Evolutionary conservation across 2,329 filamentous ascomycete genomes (phyloP).

Genomic region (Neodidymelliopsis sp.): DNA sequence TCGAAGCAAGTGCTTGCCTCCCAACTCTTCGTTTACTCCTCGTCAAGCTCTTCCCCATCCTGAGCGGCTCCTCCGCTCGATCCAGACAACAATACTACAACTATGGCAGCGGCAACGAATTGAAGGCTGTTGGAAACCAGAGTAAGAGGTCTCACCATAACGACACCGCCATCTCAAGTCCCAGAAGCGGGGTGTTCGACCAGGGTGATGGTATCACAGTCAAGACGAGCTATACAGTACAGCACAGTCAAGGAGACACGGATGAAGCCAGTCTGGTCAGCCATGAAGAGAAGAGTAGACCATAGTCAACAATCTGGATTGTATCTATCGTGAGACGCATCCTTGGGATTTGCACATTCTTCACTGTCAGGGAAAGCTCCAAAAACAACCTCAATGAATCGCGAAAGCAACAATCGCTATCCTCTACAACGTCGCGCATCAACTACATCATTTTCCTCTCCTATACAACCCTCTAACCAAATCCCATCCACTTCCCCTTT

Average conservation of each 20-base stretch:
- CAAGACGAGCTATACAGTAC: slow-evolving; percentile 29
- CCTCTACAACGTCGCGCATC: no score
- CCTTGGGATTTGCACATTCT: no score
- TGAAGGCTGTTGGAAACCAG: slow-evolving; percentile 23
- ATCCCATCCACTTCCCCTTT: neutral
- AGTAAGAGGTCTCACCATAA: slow-evolving; percentile 16
- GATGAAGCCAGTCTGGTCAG: slow-evolving; percentile 29
- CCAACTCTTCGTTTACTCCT: slow-evolving; percentile 50
- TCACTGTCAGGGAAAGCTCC: no score
- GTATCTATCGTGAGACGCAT: neutral
- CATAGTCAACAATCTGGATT: neutral
- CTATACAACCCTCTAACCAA: no score
- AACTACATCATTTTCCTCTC: slow-evolving; percentile 7
- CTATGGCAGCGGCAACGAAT: slow-evolving; percentile 35
- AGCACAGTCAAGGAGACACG: slow-evolving; percentile 25
- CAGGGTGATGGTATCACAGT: slow-evolving; percentile 26
- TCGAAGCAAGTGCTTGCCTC: slow-evolving; percentile 47
- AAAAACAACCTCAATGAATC: neutral
- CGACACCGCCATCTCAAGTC: slow-evolving; percentile 9
- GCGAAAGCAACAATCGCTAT: neutral
- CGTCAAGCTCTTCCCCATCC: slow-evolving; percentile 45
- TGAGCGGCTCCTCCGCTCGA: slow-evolving; percentile 45
- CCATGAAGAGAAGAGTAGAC: slow-evolving; percentile 11
- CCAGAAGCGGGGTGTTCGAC: slow-evolving; percentile 8
- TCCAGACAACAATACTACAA: slow-evolving; percentile 34